Base-by-base conservation (phyloP, 2,329 filamentous ascomycete species). In the Alternaria tenuissima region DNA sequence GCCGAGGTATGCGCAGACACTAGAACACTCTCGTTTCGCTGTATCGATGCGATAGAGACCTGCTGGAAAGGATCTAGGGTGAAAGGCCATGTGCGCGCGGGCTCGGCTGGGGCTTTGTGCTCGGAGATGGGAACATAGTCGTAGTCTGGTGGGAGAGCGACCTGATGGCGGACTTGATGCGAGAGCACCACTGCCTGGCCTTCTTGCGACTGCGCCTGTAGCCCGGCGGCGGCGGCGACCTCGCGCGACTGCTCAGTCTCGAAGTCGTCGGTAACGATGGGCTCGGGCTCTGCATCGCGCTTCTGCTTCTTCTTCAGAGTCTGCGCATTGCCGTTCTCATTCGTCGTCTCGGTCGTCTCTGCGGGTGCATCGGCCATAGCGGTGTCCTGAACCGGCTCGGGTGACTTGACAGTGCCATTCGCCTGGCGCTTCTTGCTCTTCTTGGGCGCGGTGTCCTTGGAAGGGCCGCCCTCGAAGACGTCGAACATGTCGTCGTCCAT, bases 121-220 rank as follows among this genome's bases (percentile, higher is more conserved):
- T 96, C 87, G 22, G 93, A 96, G 54, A 99, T 92, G n/a, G 94
- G 94, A 18, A 96, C 86, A 76, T 97, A 97, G 77, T 94, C 91
- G 82, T 96, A 96, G 77, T 96, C 92, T 9, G 94, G 94, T 3
- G 95, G 95, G 20, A 99, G 85, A 12, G 95, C 92, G 69, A 98
- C 95, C 81, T 99, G 94, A 84, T 99, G 95, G 80, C 96, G 94
- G 71, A 99, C 96, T 82, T 99, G 97, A 82, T 99, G 96, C 47
- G 93, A 94, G 53, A 99, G 81, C 22, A 96, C 90, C 28, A 99
- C 88, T 6, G 90, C 88, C 47, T 88, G 84, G 28, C 85, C 83
- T 55, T 93, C 91, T 66, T 87, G 88, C 77, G 86, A 87, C 78
- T 79, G 84, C 62, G 80, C 84, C 75, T 85, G 88, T 62, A 83